Percentiles rank a stretch among this genome's conserved stretches.
These are phyloP conservation scores for Rhytidhysteron rufulum DNA, from an alignment of 2,329 filamentous ascomycete species.

Conservation along the genomic window DNA sequence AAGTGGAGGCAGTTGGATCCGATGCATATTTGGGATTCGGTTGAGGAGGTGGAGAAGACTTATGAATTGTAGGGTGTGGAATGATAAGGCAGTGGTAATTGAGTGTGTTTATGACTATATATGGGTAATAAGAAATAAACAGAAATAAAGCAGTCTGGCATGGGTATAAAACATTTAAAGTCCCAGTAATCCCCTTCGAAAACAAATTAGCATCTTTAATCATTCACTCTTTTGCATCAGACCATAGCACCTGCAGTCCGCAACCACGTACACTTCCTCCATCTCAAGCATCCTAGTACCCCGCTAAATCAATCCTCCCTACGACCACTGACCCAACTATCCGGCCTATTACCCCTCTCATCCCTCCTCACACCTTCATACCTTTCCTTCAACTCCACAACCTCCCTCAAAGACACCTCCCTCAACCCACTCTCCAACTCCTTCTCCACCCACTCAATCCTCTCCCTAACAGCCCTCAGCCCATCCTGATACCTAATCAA, in stretches of 20 bases:
- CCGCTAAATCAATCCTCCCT: background rate
- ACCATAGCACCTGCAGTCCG: too few relatives aligned
- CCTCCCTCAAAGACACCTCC: slow-evolving; percentile 26
- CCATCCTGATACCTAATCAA: slow-evolving; percentile 29
- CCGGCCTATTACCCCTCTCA: slow-evolving; percentile 31
- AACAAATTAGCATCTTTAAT: too few relatives aligned
- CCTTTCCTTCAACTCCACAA: slow-evolving; percentile 30
- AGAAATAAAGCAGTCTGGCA: too few relatives aligned
- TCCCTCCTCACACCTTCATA: slow-evolving; percentile 28
- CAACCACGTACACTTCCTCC: too few relatives aligned
- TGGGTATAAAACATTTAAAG: too few relatives aligned
- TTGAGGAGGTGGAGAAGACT: background rate
- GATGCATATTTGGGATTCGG: background rate
- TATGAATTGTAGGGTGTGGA: background rate
- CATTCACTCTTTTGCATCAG: too few relatives aligned
- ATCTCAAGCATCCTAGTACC: too few relatives aligned
- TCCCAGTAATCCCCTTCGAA: too few relatives aligned
- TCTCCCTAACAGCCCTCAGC: slow-evolving; percentile 27
- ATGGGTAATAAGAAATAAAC: too few relatives aligned
- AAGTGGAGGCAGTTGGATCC: slow-evolving; percentile 35
- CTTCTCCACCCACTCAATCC: slow-evolving; percentile 33
- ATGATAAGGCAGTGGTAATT: too few relatives aligned
- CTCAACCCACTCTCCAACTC: slow-evolving; percentile 26
- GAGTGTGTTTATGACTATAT: too few relatives aligned
- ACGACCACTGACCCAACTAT: slow-evolving; percentile 21